phyloP scores from a whole-genome alignment of 441 rosid species.

The Euphorbia schlechtendalii region DNA sequence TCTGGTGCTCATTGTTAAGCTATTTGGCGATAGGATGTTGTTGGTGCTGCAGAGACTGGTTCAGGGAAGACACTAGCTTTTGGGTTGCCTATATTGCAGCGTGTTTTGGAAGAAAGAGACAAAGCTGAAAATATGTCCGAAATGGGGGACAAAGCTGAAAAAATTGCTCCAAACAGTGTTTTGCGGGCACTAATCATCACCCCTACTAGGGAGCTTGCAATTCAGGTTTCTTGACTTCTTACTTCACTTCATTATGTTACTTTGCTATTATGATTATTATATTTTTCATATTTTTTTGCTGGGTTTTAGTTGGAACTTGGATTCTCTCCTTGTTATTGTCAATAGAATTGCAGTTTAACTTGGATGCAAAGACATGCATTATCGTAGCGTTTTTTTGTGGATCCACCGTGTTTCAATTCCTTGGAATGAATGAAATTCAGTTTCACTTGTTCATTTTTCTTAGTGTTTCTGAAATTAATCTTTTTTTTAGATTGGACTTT shows the following conservation, averaged over 20 bases:
- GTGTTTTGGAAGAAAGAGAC: constrained; percentile 80
- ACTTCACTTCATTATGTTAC: constrained; percentile 11
- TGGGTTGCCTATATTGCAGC: constrained; percentile 93
- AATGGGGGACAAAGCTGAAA: constrained; percentile 57
- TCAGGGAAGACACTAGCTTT: constrained; percentile 99
- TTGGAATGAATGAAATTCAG: too few relatives aligned
- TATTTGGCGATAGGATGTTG: constrained; percentile 62
- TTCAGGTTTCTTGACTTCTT: constrained; percentile 52
- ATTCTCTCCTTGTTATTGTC: not conserved
- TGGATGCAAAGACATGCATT: too few relatives aligned
- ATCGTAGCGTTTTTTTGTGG: too few relatives aligned
- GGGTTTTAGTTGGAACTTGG: not conserved
- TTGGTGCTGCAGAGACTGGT: constrained; percentile 98
- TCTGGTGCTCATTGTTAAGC: constrained; percentile 14
- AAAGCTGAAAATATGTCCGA: constrained; percentile 46
- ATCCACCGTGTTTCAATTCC: too few relatives aligned
- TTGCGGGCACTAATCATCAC: constrained; percentile 87
- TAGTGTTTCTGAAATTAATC: too few relatives aligned
- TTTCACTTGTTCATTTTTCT: too few relatives aligned
- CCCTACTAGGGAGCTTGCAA: constrained; percentile 93
- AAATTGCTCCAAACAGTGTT: constrained; percentile 57
- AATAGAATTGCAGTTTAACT: too few relatives aligned
- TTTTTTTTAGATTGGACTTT: too few relatives aligned
- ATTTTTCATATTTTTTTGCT: not conserved
- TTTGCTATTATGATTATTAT: not conserved